Conservation (phyloP, 2,329 filamentous ascomycete genomes). For the Furcasterigmium sp. region DNA sequence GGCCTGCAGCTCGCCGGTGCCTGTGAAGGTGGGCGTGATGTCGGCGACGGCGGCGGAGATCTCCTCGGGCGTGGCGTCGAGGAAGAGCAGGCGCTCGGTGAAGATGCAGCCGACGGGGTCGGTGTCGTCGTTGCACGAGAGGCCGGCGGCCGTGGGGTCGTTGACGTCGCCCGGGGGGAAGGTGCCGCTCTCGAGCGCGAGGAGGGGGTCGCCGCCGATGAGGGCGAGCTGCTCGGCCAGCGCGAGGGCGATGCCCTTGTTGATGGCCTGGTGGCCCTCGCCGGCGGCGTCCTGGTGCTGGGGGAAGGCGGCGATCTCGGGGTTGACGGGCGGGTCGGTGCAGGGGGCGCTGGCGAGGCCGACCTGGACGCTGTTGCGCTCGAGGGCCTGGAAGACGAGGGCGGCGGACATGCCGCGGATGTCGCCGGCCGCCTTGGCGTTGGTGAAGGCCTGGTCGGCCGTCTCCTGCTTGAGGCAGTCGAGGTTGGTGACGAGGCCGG, state of each 20-base stretch:
- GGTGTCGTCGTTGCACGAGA: conserved; percentile 45
- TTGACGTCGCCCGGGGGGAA: conserved; percentile 32
- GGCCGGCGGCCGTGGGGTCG: conserved; percentile 38
- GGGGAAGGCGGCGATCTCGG: conserved; percentile 37
- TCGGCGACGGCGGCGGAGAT: conserved; percentile 41
- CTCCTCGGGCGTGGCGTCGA: conserved; percentile 48
- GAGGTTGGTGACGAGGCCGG: conserved; percentile 28
- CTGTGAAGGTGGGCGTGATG: conserved; percentile 21
- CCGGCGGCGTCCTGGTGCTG: conserved; percentile 41
- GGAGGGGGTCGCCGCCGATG: conserved; percentile 34
- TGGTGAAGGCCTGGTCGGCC: conserved; percentile 56
- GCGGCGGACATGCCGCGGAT: conserved; percentile 49
- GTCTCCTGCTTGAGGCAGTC: conserved; percentile 42
- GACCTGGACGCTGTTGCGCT: conserved; percentile 41
- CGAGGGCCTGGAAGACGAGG: conserved; percentile 48
- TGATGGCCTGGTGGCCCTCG: conserved; percentile 29
- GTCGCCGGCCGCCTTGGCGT: conserved; percentile 47
- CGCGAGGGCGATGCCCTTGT: conserved; percentile 35
- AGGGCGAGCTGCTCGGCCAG: conserved; percentile 36
- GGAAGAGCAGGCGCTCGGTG: conserved; percentile 45
- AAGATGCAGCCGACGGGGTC: conserved; percentile 53
- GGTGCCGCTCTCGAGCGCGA: conserved; percentile 36
- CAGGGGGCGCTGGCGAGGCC: conserved; percentile 32
- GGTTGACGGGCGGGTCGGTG: conserved; percentile 34
- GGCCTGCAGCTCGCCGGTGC: conserved; percentile 22